Evolutionary conservation across 2,329 filamentous ascomycete genomes (phyloP).

Genomic region (Epicoccum nigrum): DNA sequence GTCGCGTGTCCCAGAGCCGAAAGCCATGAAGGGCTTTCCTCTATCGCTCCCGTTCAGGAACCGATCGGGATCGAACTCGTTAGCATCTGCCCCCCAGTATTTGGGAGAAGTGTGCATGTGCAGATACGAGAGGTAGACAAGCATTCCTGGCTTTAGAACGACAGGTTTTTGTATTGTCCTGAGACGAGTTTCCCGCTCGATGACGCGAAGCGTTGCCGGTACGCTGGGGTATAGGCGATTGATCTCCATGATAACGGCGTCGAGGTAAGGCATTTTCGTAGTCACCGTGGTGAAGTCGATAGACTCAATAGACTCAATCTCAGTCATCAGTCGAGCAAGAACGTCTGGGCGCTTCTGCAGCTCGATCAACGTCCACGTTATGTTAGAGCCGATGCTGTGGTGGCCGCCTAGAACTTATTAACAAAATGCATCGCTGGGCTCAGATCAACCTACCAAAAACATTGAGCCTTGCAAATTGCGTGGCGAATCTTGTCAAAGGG

Average conservation of each 20-base stretch:
- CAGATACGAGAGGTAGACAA: too few species aligned
- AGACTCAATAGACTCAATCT: not conserved
- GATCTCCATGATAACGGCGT: slow-evolving; percentile 9
- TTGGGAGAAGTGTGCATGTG: too few species aligned
- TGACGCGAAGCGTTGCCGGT: too few species aligned
- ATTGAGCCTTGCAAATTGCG: slow-evolving; percentile 5
- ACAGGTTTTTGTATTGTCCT: too few species aligned
- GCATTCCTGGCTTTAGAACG: too few species aligned
- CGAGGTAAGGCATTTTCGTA: slow-evolving; percentile 8
- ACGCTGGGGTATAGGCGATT: slow-evolving; percentile 10
- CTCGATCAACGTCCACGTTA: slow-evolving; percentile 7
- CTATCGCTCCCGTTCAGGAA: too few species aligned
- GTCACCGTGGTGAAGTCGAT: not conserved
- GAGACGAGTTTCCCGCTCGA: too few species aligned
- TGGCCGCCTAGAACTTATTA: slow-evolving; percentile 5
- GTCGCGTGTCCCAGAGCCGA: too few species aligned
- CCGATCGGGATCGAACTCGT: too few species aligned
- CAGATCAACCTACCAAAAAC: not conserved
- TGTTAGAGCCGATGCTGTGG: slow-evolving; percentile 10
- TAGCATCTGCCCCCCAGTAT: too few species aligned
- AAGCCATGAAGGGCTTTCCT: too few species aligned
- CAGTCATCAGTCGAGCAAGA: not conserved
- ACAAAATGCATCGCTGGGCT: not conserved
- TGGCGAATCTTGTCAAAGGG: not conserved
- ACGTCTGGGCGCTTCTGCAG: slow-evolving; percentile 3